Conservation (phyloP, 108 stramenopile species). For the Fragilaria crotonensis region DNA sequence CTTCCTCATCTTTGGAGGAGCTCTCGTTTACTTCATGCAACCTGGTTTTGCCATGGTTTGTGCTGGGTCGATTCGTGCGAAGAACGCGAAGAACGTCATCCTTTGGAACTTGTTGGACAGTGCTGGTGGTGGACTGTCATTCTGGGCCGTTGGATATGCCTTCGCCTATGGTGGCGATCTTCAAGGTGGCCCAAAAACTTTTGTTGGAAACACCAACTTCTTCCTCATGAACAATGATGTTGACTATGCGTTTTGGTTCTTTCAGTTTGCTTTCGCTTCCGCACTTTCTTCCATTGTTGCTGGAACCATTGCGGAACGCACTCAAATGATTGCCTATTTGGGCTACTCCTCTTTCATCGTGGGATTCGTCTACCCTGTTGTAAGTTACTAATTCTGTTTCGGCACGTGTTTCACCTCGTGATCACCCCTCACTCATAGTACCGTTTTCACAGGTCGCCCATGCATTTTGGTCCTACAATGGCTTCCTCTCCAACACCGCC, state of each 20-base stretch:
- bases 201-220: slow-evolving; percentile 34
- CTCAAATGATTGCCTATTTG: slow-evolving; percentile 57
- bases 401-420: slow-evolving; percentile 7
- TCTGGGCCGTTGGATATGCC: slow-evolving; percentile 61
- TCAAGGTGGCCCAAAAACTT: slow-evolving; percentile 10
- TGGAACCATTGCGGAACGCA: slow-evolving; percentile 68
- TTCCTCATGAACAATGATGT: slow-evolving; percentile 27
- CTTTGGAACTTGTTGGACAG: slow-evolving; percentile 78
- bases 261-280: slow-evolving; percentile 49
- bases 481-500: slow-evolving; percentile 28
- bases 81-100: slow-evolving; percentile 78
- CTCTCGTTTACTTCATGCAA: slow-evolving; percentile 82
- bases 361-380: slow-evolving; percentile 64
- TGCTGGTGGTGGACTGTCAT: slow-evolving; percentile 57
- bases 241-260: slow-evolving; percentile 32
- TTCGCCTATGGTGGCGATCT: slow-evolving; percentile 57
- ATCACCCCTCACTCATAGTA: neutral
- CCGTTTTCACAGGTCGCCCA: slow-evolving; percentile 12
- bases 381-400: neutral
- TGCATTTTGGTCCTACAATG: slow-evolving; percentile 32
- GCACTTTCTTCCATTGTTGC: slow-evolving; percentile 56
- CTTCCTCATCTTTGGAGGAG: slow-evolving; percentile 3
- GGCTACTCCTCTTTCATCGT: slow-evolving; percentile 48
- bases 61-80: slow-evolving; percentile 61
- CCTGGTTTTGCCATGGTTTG: slow-evolving; percentile 71